These are phyloP conservation scores for Arthrobotrys iridis DNA, from an alignment of 2,329 filamentous ascomycete genomes.

Conservation along the genomic window DNA sequence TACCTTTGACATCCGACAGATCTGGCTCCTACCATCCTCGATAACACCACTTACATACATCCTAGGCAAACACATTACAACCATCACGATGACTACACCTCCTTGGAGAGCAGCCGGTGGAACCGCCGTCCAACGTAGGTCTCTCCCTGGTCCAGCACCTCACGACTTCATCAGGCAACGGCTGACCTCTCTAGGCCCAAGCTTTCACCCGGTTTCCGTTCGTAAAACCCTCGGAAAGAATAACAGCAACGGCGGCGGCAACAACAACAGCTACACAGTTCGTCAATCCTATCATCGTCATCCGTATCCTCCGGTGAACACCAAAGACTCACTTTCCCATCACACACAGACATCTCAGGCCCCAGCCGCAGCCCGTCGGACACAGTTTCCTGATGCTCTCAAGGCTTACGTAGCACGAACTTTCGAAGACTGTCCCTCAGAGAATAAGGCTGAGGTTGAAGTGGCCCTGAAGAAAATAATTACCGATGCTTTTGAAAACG, in stretches of 20 bases:
- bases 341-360: constrained; percentile 22
- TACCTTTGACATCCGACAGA: constrained; percentile 18
- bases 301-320: constrained; percentile 17
- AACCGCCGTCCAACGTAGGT: constrained; percentile 48
- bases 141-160: neutral
- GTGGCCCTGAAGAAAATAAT: constrained; percentile 86
- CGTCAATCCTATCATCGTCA: constrained; percentile 16
- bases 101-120: constrained; percentile 46
- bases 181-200: constrained; percentile 37
- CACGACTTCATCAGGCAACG: neutral
- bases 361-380: constrained; percentile 20
- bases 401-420: constrained; percentile 64
- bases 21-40: constrained; percentile 54
- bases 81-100: constrained; percentile 43
- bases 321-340: constrained; percentile 16
- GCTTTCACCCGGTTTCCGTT: constrained; percentile 45
- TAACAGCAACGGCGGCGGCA: neutral
- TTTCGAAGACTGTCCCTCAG: constrained; percentile 67
- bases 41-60: constrained; percentile 15
- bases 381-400: constrained; percentile 58
- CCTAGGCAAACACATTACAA: constrained; percentile 45
- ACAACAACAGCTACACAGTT: constrained; percentile 21
- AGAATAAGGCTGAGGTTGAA: constrained; percentile 74
- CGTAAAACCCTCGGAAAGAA: constrained; percentile 45
- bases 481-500: constrained; percentile 78